Evolutionary conservation across 1,284 basidiomycete genomes (phyloP).

Genomic region (Cryptococcus depauperatus): DNA sequence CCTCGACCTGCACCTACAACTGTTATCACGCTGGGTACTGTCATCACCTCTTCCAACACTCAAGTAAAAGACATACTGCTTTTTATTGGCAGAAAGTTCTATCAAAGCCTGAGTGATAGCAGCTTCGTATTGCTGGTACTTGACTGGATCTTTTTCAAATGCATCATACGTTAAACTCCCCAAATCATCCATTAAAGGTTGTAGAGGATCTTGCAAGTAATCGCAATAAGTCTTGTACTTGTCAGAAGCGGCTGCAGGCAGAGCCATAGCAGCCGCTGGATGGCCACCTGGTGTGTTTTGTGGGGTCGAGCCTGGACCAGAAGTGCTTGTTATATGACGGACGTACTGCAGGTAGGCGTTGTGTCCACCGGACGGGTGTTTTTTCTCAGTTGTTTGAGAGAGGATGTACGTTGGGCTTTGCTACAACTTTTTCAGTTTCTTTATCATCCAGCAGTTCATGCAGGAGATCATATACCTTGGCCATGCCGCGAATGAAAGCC

Average conservation of each 20-base stretch:
- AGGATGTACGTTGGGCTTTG: slow-evolving; percentile 74
- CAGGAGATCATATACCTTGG: slow-evolving; percentile 56
- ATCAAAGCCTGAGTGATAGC: slow-evolving; percentile 73
- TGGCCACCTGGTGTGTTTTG: slow-evolving; percentile 39
- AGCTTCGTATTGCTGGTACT: slow-evolving; percentile 93
- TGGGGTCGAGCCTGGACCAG: slow-evolving; percentile 9
- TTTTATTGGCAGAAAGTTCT: slow-evolving; percentile 52
- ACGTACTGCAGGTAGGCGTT: slow-evolving; percentile 86
- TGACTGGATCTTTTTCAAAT: slow-evolving; percentile 95
- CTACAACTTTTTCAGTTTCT: slow-evolving; percentile 43
- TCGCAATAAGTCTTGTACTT: slow-evolving; percentile 68
- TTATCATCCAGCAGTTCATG: not conserved
- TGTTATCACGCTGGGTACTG: slow-evolving; percentile 59
- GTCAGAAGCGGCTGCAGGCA: slow-evolving; percentile 59
- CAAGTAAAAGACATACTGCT: slow-evolving; percentile 16
- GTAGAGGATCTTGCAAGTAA: slow-evolving; percentile 88
- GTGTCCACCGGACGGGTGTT: slow-evolving; percentile 73
- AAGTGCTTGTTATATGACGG: slow-evolving; percentile 66
- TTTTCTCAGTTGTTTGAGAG: slow-evolving; percentile 55
- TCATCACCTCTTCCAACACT: not conserved
- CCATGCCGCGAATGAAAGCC: slow-evolving; percentile 74
- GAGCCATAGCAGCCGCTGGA: slow-evolving; percentile 48
- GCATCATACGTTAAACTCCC: slow-evolving; percentile 93
- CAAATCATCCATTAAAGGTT: slow-evolving; percentile 96
- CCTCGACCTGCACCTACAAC: slow-evolving; percentile 94